phyloP scores from a whole-genome alignment of 352 stramenopile genomes.

The Phytophthora pseudosyringae region DNA sequence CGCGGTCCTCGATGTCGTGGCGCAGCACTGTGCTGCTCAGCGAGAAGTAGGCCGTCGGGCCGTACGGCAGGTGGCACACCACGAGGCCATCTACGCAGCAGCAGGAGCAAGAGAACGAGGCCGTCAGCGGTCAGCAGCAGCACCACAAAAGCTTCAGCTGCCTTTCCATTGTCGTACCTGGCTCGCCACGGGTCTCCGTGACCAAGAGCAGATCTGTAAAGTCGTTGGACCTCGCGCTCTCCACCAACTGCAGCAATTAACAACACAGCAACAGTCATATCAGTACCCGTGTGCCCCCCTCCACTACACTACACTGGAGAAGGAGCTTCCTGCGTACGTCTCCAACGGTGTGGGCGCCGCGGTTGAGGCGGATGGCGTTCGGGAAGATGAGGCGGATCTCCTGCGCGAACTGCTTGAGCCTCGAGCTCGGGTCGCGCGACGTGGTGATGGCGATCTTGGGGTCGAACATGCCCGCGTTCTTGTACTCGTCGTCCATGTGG shows the following conservation, averaged over 20 bases:
- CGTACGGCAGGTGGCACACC: slow-evolving; percentile 98
- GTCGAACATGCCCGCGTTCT: slow-evolving; percentile 96
- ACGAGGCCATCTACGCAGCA: slow-evolving; percentile 93
- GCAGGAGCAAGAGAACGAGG: slow-evolving; percentile 1
- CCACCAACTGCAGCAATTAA: slow-evolving; percentile 91
- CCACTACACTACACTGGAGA: too few relatives aligned
- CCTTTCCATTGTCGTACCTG: slow-evolving; percentile 52
- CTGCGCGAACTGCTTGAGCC: slow-evolving; percentile 99
- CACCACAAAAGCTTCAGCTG: too few relatives aligned
- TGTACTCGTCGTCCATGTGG: slow-evolving; percentile 99
- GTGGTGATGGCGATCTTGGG: slow-evolving; percentile 99
- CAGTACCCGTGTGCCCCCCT: not conserved
- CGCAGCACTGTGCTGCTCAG: slow-evolving; percentile 97
- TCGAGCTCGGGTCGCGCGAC: slow-evolving; percentile 95
- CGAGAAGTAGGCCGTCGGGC: slow-evolving; percentile 98
- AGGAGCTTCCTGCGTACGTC: slow-evolving; percentile 51
- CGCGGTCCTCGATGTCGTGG: slow-evolving; percentile 98
- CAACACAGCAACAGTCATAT: not conserved
- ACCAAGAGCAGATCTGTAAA: slow-evolving; percentile 99
- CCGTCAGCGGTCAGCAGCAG: slow-evolving; percentile 8
- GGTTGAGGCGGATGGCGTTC: slow-evolving; percentile 98
- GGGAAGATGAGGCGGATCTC: slow-evolving; percentile 99
- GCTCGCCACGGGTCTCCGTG: slow-evolving; percentile 98
- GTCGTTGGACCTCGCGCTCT: slow-evolving; percentile 95
- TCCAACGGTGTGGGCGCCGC: slow-evolving; percentile 94